Evolutionary conservation across 345 rosid species (phyloP).

Genomic region (Rubroshorea leprosula): DNA sequence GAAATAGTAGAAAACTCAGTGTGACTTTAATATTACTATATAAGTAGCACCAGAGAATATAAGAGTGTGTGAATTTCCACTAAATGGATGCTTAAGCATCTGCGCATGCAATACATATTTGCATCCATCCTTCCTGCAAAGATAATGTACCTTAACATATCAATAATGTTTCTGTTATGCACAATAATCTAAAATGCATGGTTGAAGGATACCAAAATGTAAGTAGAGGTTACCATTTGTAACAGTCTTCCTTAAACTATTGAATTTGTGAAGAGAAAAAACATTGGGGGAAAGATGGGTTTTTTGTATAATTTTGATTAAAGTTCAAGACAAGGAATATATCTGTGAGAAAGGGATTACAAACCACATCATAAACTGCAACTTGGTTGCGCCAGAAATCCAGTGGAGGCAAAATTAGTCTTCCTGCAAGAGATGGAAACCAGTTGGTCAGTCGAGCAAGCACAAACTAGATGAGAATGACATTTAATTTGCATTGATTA

Average conservation of each 20-base stretch:
- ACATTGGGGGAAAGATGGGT: neutral
- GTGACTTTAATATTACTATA: too few species aligned
- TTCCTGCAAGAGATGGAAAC: conserved; percentile 46
- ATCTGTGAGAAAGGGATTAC: conserved; percentile 14
- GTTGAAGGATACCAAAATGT: neutral
- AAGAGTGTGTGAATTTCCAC: too few species aligned
- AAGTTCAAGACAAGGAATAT: neutral
- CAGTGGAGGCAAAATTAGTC: conserved; percentile 60
- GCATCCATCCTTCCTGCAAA: neutral
- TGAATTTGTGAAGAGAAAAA: neutral
- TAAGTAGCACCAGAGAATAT: too few species aligned
- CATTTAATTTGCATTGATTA: too few species aligned
- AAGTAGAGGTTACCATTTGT: neutral
- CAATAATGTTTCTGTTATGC: neutral
- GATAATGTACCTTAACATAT: neutral
- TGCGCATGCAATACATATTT: too few species aligned
- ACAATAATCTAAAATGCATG: neutral
- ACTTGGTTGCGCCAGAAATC: conserved; percentile 85
- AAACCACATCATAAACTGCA: conserved; percentile 64
- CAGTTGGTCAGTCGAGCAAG: conserved; percentile 15
- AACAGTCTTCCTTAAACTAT: neutral
- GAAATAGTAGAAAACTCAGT: too few species aligned
- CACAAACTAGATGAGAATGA: neutral
- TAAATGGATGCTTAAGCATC: too few species aligned
- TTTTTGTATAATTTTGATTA: neutral